A percentile compares a stretch with the other conserved stretches of the same genome.
Evolutionary conservation across 305 asterid species (phyloP).

Genomic region (Fraxinus nigra): DNA sequence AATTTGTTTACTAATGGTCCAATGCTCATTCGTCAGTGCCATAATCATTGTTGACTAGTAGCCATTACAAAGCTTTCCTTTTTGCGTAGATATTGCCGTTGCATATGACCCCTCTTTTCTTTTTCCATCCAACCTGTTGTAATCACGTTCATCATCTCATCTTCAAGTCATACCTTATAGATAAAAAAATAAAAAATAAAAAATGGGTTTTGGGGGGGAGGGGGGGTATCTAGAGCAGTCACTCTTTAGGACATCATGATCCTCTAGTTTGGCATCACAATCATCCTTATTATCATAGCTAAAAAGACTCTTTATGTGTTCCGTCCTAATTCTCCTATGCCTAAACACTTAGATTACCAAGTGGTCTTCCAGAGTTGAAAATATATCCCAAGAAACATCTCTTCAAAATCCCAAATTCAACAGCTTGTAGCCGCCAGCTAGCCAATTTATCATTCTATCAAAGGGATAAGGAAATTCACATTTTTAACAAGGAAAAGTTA

Average conservation of each 20-base stretch:
- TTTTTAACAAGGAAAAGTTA: not conserved
- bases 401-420: not conserved
- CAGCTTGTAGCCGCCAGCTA: not conserved
- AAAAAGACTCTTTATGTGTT: not conserved
- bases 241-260: not conserved
- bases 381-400: not conserved
- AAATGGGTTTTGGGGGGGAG: no score
- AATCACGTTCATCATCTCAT: not conserved
- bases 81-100: not conserved
- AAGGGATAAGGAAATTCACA: not conserved
- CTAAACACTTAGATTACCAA: not conserved
- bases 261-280: not conserved
- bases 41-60: not conserved
- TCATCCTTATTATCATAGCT: not conserved
- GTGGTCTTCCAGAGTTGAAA: not conserved
- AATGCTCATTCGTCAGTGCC: not conserved
- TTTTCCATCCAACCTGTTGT: not conserved
- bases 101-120: not conserved
- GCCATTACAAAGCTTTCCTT: not conserved
- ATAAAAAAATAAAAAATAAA: not conserved
- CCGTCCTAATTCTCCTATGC: not conserved
- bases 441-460: not conserved
- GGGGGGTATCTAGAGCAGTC: not conserved
- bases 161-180: not conserved
- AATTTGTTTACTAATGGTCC: not conserved